Percentiles rank a stretch among this genome's conserved stretches.
Evolutionary conservation across 176 grass and related monocot genomes (phyloP).

Genomic region (Otatea glauca): DNA sequence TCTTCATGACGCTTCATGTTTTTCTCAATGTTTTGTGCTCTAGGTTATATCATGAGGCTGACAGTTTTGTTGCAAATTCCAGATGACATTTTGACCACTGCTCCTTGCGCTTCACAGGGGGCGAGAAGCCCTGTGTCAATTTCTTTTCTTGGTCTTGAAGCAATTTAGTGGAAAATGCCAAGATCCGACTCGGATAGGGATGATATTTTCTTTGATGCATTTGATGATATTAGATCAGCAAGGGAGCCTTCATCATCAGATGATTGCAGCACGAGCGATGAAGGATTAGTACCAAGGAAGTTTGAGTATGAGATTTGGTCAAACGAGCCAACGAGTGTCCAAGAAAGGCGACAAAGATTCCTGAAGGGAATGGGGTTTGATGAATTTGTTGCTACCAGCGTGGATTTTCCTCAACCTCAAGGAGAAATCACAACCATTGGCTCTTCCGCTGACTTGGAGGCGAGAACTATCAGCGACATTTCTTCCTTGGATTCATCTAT

Average conservation of each 20-base stretch:
- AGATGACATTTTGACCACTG: slow-evolving; percentile 37
- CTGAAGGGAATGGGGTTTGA: slow-evolving; percentile 64
- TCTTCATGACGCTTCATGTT: not conserved
- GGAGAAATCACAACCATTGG: slow-evolving; percentile 37
- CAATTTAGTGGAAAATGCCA: slow-evolving; percentile 51
- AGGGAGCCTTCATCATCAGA: slow-evolving; percentile 58
- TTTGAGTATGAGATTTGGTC: slow-evolving; percentile 63
- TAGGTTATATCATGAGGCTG: not conserved
- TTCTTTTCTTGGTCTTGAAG: slow-evolving; percentile 14
- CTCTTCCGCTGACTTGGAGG: slow-evolving; percentile 44
- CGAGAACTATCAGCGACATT: slow-evolving; percentile 29
- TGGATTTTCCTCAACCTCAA: slow-evolving; percentile 20
- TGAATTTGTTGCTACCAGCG: slow-evolving; percentile 41
- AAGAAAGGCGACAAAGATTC: slow-evolving; percentile 76
- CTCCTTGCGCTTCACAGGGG: slow-evolving; percentile 1
- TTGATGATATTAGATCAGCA: slow-evolving; percentile 53
- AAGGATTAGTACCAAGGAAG: slow-evolving; percentile 27
- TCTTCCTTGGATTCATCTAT: slow-evolving; percentile 41
- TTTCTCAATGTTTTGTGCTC: slow-evolving; percentile 1
- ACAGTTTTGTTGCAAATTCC: slow-evolving; percentile 22
- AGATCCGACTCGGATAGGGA: slow-evolving; percentile 56
- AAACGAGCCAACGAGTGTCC: slow-evolving; percentile 61
- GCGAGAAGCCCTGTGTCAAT: not conserved
- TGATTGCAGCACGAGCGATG: slow-evolving; percentile 49
- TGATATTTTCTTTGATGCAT: slow-evolving; percentile 78